Conservation (phyloP, 148 eudicot genomes). For the Fagopyrum homotropicum region DNA sequence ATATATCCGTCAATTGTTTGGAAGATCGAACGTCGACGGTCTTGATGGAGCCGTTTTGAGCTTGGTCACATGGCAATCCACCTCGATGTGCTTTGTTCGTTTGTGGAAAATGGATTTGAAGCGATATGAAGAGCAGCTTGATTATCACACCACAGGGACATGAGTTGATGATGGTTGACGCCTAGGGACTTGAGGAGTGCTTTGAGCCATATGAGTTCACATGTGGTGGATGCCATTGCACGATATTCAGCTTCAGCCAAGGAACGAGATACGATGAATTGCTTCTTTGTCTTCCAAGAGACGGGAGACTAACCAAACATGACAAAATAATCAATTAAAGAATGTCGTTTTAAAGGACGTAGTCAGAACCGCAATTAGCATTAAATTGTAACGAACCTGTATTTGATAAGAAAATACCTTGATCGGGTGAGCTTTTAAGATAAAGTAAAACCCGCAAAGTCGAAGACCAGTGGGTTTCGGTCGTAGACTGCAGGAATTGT, state of each 20-base stretch:
- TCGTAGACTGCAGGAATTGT: conserved; percentile 8
- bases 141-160: not conserved
- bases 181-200: not conserved
- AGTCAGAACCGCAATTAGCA: not conserved
- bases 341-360: not conserved
- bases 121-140: not conserved
- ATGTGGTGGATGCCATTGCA: not conserved
- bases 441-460: not conserved
- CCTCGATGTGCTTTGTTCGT: not conserved
- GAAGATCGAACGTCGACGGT: too few relatives aligned
- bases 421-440: too few relatives aligned
- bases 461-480: not conserved
- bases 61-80: not conserved
- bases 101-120: not conserved
- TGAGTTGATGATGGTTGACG: too few relatives aligned
- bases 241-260: not conserved
- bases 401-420: too few relatives aligned
- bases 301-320: not conserved
- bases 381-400: too few relatives aligned
- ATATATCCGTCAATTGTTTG: too few relatives aligned
- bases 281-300: not conserved
- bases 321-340: not conserved
- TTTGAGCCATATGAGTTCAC: not conserved
- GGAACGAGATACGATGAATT: not conserved
- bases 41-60: too few relatives aligned